Base-by-base conservation (phyloP, 164 flowering plant genomes). In the Tetracentron sinense region DNA sequence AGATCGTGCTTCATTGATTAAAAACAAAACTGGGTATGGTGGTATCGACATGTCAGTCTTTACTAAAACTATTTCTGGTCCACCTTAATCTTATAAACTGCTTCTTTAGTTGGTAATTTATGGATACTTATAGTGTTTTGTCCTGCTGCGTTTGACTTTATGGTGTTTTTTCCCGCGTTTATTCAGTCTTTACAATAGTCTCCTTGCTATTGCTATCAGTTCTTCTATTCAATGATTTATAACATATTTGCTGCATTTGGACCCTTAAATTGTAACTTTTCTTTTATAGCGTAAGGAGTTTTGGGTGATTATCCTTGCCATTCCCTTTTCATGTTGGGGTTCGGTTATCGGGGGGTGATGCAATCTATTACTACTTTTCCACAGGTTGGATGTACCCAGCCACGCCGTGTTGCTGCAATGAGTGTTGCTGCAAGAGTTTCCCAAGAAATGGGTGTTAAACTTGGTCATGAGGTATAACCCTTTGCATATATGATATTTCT, bases 371-470 rank as follows among this genome's bases (percentile, higher is more conserved):
- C 33, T 22, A 21, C 29, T 52, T 29, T 66, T 27, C 59, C 33
- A 25, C 79, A 92, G 98, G 67, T 92, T 73, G 96, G 90, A 65
- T 94, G 99, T 69, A 94, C 96, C 56, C 99, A 94, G 73, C 99
- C 97, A 30, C 87, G 99, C 1, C 81, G 99, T 60, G 97, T 94
- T 72, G 99, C 96, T 68, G 99, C 99, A 25, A 94, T 94, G 99
- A 94, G 99, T 76, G 96, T 94, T 69, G 86, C 99, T 78, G 96
- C 96, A 58, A 85, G 99, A 57, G 99, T 94, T 71, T 83, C 99
- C 67, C 93, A 94, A 67, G 99, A 94, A 75, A 83, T 95, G 96
- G 99, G 97, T 51, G 97, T 89, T 63, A 95, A 95, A 75, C 96
- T 95, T 76, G 99, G 99, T 44, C 99, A 95, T 64, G 99, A 95